Evolutionary conservation across 805 yeast species (phyloP).

Genomic region (Lipomyces mesembrius): DNA sequence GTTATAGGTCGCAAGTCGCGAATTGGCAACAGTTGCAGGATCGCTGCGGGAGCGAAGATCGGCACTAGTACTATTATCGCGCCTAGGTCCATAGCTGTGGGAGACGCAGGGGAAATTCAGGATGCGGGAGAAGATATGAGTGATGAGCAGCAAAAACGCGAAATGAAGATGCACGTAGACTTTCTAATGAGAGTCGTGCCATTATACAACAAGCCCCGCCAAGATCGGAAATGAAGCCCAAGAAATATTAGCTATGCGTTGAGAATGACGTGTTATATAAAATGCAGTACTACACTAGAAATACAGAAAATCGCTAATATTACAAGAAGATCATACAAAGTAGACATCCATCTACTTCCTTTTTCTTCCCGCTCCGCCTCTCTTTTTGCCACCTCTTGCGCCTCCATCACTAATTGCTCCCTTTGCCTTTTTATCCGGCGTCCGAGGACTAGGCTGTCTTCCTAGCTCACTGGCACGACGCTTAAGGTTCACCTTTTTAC

Average conservation of each 20-base stretch:
- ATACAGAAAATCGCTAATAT: not conserved
- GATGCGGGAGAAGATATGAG: constrained; percentile 11
- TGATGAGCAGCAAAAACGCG: constrained; percentile 11
- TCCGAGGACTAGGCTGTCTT: constrained; percentile 1
- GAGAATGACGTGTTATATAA: not conserved
- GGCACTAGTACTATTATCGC: constrained; percentile 8
- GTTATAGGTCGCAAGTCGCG: constrained; percentile 16
- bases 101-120: constrained; percentile 2
- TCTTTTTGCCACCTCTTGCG: constrained; percentile 7
- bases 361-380: constrained; percentile 8
- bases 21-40: constrained; percentile 18
- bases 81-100: constrained; percentile 6
- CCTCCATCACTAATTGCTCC: not conserved
- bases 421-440: constrained; percentile 13
- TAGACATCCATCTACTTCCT: not conserved
- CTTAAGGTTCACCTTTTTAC: constrained; percentile 13
- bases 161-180: constrained; percentile 29
- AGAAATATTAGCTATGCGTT: not conserved
- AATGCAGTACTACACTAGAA: not conserved
- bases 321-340: not conserved
- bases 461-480: constrained; percentile 19
- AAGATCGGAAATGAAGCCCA: not conserved
- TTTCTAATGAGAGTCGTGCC: constrained; percentile 21
- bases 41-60: constrained; percentile 23
- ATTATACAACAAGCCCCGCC: constrained; percentile 1